These are phyloP conservation scores for Trametes polyzona DNA, from an alignment of 1,284 basidiomycete species.

Conservation along the genomic window DNA sequence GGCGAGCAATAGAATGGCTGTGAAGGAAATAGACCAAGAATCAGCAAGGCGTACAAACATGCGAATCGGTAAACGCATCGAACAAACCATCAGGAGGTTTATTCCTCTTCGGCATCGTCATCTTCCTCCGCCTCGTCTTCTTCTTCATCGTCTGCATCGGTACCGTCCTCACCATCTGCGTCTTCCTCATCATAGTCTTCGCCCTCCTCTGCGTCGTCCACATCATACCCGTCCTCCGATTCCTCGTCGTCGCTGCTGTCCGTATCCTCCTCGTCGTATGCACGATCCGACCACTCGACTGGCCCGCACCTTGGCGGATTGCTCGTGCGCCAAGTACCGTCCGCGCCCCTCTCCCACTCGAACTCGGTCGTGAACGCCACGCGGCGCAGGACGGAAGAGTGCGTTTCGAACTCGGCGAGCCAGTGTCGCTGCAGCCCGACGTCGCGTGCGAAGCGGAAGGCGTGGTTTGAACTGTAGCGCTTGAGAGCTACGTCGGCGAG, in stretches of 20 bases:
- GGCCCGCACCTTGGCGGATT: neutral
- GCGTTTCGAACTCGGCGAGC: constrained; percentile 1
- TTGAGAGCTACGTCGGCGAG: constrained; percentile 5
- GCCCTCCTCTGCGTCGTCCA: neutral
- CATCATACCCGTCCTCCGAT: too few relatives aligned
- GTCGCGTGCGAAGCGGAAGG: constrained; percentile 11
- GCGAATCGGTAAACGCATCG: too few relatives aligned
- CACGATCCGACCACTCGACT: neutral
- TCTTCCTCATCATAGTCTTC: too few relatives aligned
- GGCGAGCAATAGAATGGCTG: too few relatives aligned
- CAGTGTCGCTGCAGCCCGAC: constrained; percentile 7
- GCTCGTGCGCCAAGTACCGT: constrained; percentile 8
- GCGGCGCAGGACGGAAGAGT: constrained; percentile 3
- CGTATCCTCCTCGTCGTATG: neutral
- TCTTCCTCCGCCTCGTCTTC: too few relatives aligned
- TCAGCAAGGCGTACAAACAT: too few relatives aligned
- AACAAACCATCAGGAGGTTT: too few relatives aligned
- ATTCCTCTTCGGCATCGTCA: too few relatives aligned
- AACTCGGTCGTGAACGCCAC: constrained; percentile 19
- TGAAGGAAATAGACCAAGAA: too few relatives aligned
- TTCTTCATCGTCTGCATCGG: too few relatives aligned
- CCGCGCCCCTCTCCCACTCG: constrained; percentile 16
- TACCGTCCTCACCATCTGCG: too few relatives aligned
- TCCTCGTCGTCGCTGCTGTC: neutral
- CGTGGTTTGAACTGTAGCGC: neutral